Evolutionary conservation across 1,284 basidiomycete species (phyloP), one percentile per base, ranked within the genome.

Genomic region (Hemileia vastatrix): DNA sequence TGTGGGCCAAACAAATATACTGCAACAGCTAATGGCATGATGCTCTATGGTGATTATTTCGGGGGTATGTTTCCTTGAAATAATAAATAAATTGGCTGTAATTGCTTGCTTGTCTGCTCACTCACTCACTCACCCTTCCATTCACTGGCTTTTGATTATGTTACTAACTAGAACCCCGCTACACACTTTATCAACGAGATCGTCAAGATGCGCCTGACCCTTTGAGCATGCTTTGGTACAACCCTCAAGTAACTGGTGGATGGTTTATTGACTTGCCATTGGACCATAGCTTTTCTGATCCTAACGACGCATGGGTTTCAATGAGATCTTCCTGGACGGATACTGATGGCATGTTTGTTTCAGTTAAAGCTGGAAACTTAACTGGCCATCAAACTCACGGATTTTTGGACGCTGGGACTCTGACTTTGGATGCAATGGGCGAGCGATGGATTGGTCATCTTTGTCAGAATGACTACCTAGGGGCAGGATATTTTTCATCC

Each of bases 201-300:
- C 88, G 87, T 70, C 71, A 72, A 36, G 93, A 97, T 72, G 86
- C 90, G 1, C 78, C 86, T 18, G 94, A 98, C 67, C 94, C 94
- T 0, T 90, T 86, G 83, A 85, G 84, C 72, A 93, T 98, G 90
- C 94, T 98, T 81, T 98, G 91, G 90, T 98, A 97, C 77, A 82
- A 96, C 75, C 84, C 91, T 9, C 80, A 83, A 3, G 82, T 85
- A 54, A 78, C 80, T 18, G 94, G 94, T 63, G 89, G 90, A 53
- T 98, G 87, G 82, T 97, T 91, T 92, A 84, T 92, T 73, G 85
- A 84, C 53, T 77, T 87, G 50, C 76, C 86, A 1, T 82, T 97
- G 52, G 94, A 98, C 78, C 80, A 82, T 67, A 84, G 85, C 80
- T 97, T 92, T 77, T 79, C 83, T 70, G 82, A 85, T 68, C 70